A percentile compares a stretch with the other conserved stretches of the same genome.
These are phyloP conservation scores for Calonectria multiphialidica DNA, from an alignment of 2,329 filamentous ascomycete genomes.

Conservation along the genomic window DNA sequence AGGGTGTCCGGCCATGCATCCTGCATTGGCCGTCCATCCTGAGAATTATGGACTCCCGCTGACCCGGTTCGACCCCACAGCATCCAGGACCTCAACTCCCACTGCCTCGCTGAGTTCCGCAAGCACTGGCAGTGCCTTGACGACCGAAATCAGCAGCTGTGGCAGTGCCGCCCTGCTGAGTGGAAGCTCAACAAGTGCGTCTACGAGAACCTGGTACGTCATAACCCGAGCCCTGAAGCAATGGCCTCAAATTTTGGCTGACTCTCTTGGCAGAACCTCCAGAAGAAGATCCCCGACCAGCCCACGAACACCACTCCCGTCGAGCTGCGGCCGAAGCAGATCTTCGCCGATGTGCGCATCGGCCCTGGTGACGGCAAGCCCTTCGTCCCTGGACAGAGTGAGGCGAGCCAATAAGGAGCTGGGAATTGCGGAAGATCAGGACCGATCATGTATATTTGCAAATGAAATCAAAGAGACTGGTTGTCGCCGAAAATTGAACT, in stretches of 20 bases:
- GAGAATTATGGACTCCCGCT: constrained; percentile 21
- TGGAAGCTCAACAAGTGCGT: constrained; percentile 95
- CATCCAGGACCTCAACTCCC: constrained; percentile 94
- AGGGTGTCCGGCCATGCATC: background rate
- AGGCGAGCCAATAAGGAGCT: constrained; percentile 50
- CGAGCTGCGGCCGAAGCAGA: constrained; percentile 76
- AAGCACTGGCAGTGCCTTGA: constrained; percentile 96
- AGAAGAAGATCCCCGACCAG: constrained; percentile 83
- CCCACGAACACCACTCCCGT: constrained; percentile 78
- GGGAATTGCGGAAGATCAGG: constrained; percentile 34
- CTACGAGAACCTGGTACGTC: constrained; percentile 90
- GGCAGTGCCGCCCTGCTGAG: constrained; percentile 92
- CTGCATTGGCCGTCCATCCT: background rate
- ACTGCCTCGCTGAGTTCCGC: constrained; percentile 92
- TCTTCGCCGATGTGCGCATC: constrained; percentile 68
- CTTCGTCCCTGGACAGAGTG: constrained; percentile 50
- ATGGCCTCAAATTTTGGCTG: background rate
- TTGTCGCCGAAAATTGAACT: constrained; percentile 30
- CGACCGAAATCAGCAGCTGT: constrained; percentile 97
- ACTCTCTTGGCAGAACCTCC: constrained; percentile 72
- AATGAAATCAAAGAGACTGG: constrained; percentile 46
- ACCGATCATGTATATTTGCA: constrained; percentile 47
- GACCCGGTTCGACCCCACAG: constrained; percentile 58
- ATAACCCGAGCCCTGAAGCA: background rate
- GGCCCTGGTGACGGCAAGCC: constrained; percentile 58